Conservation (phyloP, 2,329 filamentous ascomycete species). For the Microdochium bolleyi region DNA sequence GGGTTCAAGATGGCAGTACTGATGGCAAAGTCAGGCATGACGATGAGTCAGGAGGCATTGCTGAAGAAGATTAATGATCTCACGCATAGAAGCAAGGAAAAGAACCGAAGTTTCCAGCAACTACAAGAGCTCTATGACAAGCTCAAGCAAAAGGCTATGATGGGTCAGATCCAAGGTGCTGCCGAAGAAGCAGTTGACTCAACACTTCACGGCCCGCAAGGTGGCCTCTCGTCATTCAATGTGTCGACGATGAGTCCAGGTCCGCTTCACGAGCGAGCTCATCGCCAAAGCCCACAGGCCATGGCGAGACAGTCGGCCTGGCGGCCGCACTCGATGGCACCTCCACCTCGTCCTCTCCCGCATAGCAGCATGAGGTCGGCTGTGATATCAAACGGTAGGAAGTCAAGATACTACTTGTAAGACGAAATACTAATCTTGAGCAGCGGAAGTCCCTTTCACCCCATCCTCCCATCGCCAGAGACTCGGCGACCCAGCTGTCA, state of each 20-base stretch:
- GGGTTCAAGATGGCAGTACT: slow-evolving; percentile 6
- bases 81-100: slow-evolving; percentile 57
- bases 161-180: slow-evolving; percentile 46
- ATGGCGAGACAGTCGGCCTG: not conserved
- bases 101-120: slow-evolving; percentile 60
- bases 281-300: slow-evolving; percentile 2
- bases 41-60: slow-evolving; percentile 53
- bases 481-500: slow-evolving; percentile 11
- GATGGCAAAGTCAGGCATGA: slow-evolving; percentile 33
- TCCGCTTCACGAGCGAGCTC: slow-evolving; percentile 6
- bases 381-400: slow-evolving; percentile 10
- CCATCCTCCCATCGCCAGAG: slow-evolving; percentile 24
- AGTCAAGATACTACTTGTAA: not conserved
- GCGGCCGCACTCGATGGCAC: not conserved
- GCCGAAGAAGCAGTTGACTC: slow-evolving; percentile 41
- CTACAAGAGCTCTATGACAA: slow-evolving; percentile 59
- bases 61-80: slow-evolving; percentile 68
- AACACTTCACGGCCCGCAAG: slow-evolving; percentile 20
- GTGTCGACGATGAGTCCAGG: not conserved
- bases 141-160: slow-evolving; percentile 45
- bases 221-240: not conserved
- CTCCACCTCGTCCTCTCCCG: not conserved
- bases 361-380: slow-evolving; percentile 5
- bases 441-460: slow-evolving; percentile 21
- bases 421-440: not conserved